Evolutionary conservation across 306 rosid species (phyloP).

Genomic region (Oemleria cerasiformis): DNA sequence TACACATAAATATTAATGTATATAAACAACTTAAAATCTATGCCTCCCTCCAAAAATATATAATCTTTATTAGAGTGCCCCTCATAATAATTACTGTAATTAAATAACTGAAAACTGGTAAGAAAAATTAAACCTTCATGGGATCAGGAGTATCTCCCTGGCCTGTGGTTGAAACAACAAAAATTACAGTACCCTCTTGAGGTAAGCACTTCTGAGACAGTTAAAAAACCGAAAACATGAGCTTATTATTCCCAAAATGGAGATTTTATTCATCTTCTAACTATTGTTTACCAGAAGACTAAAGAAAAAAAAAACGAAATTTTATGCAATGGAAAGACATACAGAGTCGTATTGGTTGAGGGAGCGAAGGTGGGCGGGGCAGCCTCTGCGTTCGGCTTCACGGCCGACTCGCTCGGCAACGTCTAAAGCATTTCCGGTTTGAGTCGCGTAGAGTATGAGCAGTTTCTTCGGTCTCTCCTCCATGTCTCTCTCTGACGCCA

Average conservation of each 20-base stretch:
- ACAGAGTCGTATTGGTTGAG: slow-evolving; percentile 69
- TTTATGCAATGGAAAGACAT: slow-evolving; percentile 3
- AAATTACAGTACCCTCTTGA: slow-evolving; percentile 59
- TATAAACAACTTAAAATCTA: slow-evolving; percentile 1
- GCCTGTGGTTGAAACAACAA: slow-evolving; percentile 95
- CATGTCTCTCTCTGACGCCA: slow-evolving; percentile 9
- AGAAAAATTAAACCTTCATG: slow-evolving; percentile 56
- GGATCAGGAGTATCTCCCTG: slow-evolving; percentile 94
- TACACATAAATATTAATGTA: slow-evolving; percentile 1
- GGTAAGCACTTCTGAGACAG: slow-evolving; percentile 53
- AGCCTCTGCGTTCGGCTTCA: slow-evolving; percentile 73
- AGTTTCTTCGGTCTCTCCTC: slow-evolving; percentile 45
- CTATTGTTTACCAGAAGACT: not conserved
- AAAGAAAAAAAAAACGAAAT: not conserved
- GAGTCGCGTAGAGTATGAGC: slow-evolving; percentile 64
- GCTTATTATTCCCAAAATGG: not conserved
- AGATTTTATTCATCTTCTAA: not conserved
- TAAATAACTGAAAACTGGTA: not conserved
- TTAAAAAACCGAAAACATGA: not conserved
- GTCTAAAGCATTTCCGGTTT: slow-evolving; percentile 88
- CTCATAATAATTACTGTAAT: not conserved
- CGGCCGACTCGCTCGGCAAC: slow-evolving; percentile 82
- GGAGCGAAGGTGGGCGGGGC: slow-evolving; percentile 49
- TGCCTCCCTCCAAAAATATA: not conserved
- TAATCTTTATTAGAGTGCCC: not conserved